Evolutionary conservation across 768 basidiomycete species (phyloP).

Genomic region (Boletus subcaerulescens): DNA sequence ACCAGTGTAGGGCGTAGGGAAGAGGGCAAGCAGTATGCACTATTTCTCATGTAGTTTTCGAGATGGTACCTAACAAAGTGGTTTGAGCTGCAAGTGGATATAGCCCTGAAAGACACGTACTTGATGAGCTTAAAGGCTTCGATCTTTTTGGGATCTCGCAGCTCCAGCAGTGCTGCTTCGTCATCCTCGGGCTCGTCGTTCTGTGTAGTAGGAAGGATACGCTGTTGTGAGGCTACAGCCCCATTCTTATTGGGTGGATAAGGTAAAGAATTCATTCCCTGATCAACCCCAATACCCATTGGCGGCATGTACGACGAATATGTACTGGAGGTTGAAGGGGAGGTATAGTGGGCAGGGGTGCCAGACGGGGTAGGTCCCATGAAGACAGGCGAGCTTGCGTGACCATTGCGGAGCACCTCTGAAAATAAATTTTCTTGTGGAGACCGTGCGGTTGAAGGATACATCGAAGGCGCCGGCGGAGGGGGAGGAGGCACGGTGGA

Average conservation of each 20-base stretch:
- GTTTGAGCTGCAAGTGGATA: not conserved
- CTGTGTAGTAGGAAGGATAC: slow-evolving; percentile 23
- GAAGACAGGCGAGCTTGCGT: slow-evolving; percentile 59
- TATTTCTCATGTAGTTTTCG: slow-evolving; percentile 84
- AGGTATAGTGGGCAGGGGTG: slow-evolving; percentile 42
- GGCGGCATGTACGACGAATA: slow-evolving; percentile 51
- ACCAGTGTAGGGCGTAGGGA: slow-evolving; percentile 86
- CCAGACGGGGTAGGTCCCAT: slow-evolving; percentile 44
- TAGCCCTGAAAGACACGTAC: slow-evolving; percentile 38
- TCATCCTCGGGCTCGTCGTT: slow-evolving; percentile 52
- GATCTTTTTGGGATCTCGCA: slow-evolving; percentile 61
- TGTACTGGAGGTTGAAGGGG: slow-evolving; percentile 33
- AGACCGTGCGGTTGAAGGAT: slow-evolving; percentile 41
- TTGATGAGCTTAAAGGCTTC: slow-evolving; percentile 83
- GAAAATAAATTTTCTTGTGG: slow-evolving; percentile 56
- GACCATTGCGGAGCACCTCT: slow-evolving; percentile 55
- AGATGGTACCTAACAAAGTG: slow-evolving; percentile 69
- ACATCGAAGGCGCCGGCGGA: slow-evolving; percentile 38
- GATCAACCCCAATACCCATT: slow-evolving; percentile 57
- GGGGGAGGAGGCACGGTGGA: slow-evolving; percentile 34
- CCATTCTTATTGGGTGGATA: slow-evolving; percentile 40
- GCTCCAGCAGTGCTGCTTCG: slow-evolving; percentile 37
- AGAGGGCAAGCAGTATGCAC: slow-evolving; percentile 82
- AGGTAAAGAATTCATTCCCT: slow-evolving; percentile 48
- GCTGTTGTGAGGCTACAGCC: slow-evolving; percentile 21